A percentile compares a stretch with the other conserved stretches of the same genome.
phyloP scores from a whole-genome alignment of 2,329 filamentous ascomycete genomes.

The Aspergillus candidus region DNA sequence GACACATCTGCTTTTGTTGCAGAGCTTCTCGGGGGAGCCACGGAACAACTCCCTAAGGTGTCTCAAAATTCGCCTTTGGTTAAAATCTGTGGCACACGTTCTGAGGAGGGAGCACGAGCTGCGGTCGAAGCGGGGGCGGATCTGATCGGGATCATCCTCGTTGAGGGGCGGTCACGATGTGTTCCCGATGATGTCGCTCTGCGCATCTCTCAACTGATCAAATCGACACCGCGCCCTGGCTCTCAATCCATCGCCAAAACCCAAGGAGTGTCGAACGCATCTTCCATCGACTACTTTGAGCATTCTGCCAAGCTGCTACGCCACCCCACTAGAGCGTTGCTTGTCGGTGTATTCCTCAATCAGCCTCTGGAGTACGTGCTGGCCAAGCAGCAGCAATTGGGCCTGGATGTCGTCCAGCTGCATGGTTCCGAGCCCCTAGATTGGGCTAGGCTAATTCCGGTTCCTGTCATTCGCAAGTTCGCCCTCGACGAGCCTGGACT shows the following conservation, averaged over 20 bases:
- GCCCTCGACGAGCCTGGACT: conserved; percentile 68
- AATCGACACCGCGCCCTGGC: conserved; percentile 38
- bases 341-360: conserved; percentile 92
- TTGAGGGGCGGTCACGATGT: conserved; percentile 71
- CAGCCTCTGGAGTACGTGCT: conserved; percentile 80
- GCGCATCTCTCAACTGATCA: conserved; percentile 73
- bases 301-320: conserved; percentile 45
- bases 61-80: conserved; percentile 54
- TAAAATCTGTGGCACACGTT: conserved; percentile 93
- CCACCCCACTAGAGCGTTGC: conserved; percentile 58
- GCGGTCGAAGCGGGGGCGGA: conserved; percentile 86
- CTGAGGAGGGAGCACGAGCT: conserved; percentile 68
- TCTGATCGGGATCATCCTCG: conserved; percentile 86
- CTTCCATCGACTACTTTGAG: conserved; percentile 63
- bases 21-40: conserved; percentile 63
- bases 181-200: conserved; percentile 73
- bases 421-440: conserved; percentile 90
- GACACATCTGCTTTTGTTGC: conserved; percentile 78
- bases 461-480: conserved; percentile 85
- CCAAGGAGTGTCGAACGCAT: conserved; percentile 17
- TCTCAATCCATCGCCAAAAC: conserved; percentile 5
- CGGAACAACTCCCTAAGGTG: conserved; percentile 15
- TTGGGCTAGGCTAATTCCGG: conserved; percentile 82
- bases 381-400: conserved; percentile 66
- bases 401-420: conserved; percentile 83